phyloP scores from a whole-genome alignment of 2,329 filamentous ascomycete genomes.

The Ceratocystis eucalypticola region DNA sequence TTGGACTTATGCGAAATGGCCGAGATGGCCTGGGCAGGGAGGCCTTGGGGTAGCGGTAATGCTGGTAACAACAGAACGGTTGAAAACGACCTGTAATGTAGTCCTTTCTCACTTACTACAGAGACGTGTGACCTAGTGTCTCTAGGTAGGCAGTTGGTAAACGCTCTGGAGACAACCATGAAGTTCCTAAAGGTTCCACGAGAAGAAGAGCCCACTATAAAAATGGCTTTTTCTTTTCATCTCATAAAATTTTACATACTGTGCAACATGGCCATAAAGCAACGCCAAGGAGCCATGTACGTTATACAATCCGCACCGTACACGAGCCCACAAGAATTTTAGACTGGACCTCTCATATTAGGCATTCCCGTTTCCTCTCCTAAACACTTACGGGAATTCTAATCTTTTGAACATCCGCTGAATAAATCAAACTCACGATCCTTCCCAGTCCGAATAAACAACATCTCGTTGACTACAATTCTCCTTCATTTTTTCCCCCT shows the following conservation, averaged over 20 bases:
- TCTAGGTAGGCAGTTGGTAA: not conserved
- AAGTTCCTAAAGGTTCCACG: not conserved
- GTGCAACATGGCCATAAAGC: not conserved
- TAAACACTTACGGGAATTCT: not conserved
- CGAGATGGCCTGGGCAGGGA: too few relatives aligned
- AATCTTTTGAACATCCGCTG: not conserved
- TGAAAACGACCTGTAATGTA: too few relatives aligned
- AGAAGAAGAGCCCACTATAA: not conserved
- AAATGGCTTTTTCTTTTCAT: not conserved
- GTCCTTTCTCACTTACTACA: too few relatives aligned
- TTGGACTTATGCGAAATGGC: not conserved
- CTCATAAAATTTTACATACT: not conserved
- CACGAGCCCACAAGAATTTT: slow-evolving; percentile 11
- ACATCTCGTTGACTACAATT: not conserved
- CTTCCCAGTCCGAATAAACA: not conserved
- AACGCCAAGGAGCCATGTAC: not conserved
- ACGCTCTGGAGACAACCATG: not conserved
- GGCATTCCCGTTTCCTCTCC: not conserved
- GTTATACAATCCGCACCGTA: not conserved
- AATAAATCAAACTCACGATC: not conserved
- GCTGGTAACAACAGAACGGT: too few relatives aligned
- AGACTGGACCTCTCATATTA: slow-evolving; percentile 6
- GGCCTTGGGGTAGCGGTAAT: too few relatives aligned
- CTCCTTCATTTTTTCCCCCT: not conserved
- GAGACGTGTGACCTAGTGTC: too few relatives aligned